These are phyloP conservation scores for Phytophthora fragariae DNA, from an alignment of 352 stramenopile species.

Conservation along the genomic window DNA sequence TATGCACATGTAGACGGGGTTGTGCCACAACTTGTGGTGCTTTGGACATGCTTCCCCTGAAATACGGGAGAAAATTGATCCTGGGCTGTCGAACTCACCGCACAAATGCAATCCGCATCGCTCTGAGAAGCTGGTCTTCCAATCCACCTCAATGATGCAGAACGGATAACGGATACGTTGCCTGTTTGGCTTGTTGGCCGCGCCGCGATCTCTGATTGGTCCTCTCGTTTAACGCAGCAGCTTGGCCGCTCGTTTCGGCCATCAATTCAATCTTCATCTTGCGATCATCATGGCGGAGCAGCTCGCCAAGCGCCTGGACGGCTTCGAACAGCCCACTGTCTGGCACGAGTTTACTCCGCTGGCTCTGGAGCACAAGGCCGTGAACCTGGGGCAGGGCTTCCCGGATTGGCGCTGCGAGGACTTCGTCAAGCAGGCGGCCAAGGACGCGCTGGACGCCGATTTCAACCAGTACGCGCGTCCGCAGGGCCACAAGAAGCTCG, in stretches of 20 bases:
- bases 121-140: not conserved
- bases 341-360: slow-evolving; percentile 93
- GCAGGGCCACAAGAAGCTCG: slow-evolving; percentile 88
- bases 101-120: not conserved
- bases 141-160: slow-evolving; percentile 19
- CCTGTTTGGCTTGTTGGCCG: slow-evolving; percentile 5
- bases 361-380: slow-evolving; percentile 82
- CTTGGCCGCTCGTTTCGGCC: slow-evolving; percentile 10
- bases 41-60: no score
- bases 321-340: slow-evolving; percentile 83
- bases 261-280: slow-evolving; percentile 29
- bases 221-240: slow-evolving; percentile 10
- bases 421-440: slow-evolving; percentile 95
- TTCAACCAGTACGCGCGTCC: slow-evolving; percentile 95
- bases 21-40: no score
- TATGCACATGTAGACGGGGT: no score
- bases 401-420: slow-evolving; percentile 93
- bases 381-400: slow-evolving; percentile 97
- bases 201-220: slow-evolving; percentile 22
- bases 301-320: slow-evolving; percentile 65
- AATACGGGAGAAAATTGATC: no score
- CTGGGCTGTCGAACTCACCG: not conserved
- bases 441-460: slow-evolving; percentile 93
- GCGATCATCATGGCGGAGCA: slow-evolving; percentile 57
- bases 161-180: not conserved